A percentile compares a stretch with the other conserved stretches of the same genome.
Evolutionary conservation across 345 rosid genomes (phyloP).

Genomic region (Gossypium anomalum): DNA sequence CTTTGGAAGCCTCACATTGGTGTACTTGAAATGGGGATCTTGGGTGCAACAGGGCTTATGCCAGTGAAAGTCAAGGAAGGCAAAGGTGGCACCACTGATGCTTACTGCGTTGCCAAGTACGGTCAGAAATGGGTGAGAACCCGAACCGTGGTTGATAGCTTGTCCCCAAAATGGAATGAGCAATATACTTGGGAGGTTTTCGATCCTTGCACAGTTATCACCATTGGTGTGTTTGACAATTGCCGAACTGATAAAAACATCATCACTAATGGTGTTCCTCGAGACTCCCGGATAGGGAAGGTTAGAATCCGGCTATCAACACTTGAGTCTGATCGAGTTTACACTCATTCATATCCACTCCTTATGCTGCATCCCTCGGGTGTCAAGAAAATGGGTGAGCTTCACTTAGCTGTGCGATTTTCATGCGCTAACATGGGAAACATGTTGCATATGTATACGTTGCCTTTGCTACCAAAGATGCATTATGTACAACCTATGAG

Average conservation of each 20-base stretch:
- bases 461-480: conserved; percentile 67
- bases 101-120: conserved; percentile 71
- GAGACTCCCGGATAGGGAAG: conserved; percentile 58
- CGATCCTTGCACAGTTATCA: neutral
- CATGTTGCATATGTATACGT: conserved; percentile 53
- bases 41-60: conserved; percentile 58
- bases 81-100: conserved; percentile 48
- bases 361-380: conserved; percentile 52
- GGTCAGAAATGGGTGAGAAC: conserved; percentile 81
- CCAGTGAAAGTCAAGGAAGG: conserved; percentile 59
- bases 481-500: conserved; percentile 57
- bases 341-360: conserved; percentile 74
- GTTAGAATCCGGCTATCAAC: conserved; percentile 64
- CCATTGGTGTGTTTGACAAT: neutral
- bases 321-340: conserved; percentile 54
- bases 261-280: neutral
- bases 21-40: conserved; percentile 68
- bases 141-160: conserved; percentile 53
- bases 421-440: conserved; percentile 53
- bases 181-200: neutral
- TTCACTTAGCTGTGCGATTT: conserved; percentile 67
- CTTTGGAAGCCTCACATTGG: conserved; percentile 68
- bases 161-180: conserved; percentile 42
- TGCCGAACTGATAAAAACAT: neutral
- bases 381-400: conserved; percentile 73